Base-by-base conservation (phyloP, 1,139 yeast species). In the Kodamaea suecica region DNA sequence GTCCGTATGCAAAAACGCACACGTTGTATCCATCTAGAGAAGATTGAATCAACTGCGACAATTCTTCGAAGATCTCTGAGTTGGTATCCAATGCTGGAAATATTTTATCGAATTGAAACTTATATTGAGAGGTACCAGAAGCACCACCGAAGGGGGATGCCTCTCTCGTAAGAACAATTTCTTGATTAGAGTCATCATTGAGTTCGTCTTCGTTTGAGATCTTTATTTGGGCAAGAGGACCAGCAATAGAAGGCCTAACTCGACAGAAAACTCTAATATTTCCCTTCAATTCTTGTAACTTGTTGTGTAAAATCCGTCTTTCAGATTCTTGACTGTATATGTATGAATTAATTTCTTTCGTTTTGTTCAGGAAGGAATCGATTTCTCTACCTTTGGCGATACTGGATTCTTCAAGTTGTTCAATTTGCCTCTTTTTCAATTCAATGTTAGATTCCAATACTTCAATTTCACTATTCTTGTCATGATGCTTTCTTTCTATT, bases 1-100 rank as follows among this genome's bases (percentile, higher is more conserved):
- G 98, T 0, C 98, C 98, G 58, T 92, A 92, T 0, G 98, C 96
- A 64, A 92, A 88, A 2, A 92, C 88, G 56, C 97, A 88, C 3
- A 87, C 95, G 50, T 88, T 88, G 52, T 70, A 81, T 0, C 98
- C 98, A 61, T 92, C 96, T 20, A 92, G 59, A 0, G 95, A 85
- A 37, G 95, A 84, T 56, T 88, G 97, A 2, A 92, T 82, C 20
- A 90, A 61, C 55, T 90, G 95, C 1, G 95, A 81, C 1, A 90
- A 76, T 50, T 92, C 98, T 27, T 78, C 83, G 58, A 88, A 92
- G 0, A 94, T 76, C 19, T 75, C 80, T 2, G 51, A 50, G 53
- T 92, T 92, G 1, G 71, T 52, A 11, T 73, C 60, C 1, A 49
- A 43, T 27, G 76, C 74, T 29, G 68, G 70, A 49, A 92, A 92